Conservation (phyloP, 176 grass and related monocot species). For the Paspalum vaginatum region DNA sequence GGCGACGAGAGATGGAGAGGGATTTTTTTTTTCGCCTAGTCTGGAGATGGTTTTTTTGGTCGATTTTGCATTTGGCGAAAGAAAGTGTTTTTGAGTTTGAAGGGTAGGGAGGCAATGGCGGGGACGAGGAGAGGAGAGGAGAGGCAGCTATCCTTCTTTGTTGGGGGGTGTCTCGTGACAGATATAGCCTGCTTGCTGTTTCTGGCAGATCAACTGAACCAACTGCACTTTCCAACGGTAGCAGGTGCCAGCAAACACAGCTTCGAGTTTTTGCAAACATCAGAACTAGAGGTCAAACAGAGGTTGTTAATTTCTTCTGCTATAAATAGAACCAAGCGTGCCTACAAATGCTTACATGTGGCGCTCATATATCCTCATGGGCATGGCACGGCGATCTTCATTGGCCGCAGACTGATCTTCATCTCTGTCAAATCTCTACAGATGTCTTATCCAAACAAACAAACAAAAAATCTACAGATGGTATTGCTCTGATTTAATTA, state of each 20-base stretch:
- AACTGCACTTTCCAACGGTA: neutral
- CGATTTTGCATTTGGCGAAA: neutral
- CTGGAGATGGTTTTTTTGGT: neutral
- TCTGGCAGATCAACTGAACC: neutral
- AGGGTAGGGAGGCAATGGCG: constrained; percentile 38
- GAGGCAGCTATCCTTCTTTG: neutral
- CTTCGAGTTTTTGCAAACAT: neutral
- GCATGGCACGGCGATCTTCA: too few species aligned
- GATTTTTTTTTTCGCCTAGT: neutral
- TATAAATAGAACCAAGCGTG: too few species aligned
- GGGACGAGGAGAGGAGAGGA: constrained; percentile 23
- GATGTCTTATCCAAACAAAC: neutral
- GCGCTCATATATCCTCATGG: too few species aligned
- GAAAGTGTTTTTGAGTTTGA: neutral
- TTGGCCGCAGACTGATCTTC: neutral
- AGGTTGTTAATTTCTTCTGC: neutral
- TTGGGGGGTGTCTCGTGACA: neutral
- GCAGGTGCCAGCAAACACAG: neutral
- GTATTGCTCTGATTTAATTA: neutral
- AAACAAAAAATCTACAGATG: neutral
- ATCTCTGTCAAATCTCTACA: neutral
- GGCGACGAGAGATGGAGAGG: neutral
- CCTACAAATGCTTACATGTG: neutral
- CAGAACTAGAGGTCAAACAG: neutral
- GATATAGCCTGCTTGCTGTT: constrained; percentile 20